Base-by-base conservation (phyloP, 345 rosid genomes). In the Pistacia vera region DNA sequence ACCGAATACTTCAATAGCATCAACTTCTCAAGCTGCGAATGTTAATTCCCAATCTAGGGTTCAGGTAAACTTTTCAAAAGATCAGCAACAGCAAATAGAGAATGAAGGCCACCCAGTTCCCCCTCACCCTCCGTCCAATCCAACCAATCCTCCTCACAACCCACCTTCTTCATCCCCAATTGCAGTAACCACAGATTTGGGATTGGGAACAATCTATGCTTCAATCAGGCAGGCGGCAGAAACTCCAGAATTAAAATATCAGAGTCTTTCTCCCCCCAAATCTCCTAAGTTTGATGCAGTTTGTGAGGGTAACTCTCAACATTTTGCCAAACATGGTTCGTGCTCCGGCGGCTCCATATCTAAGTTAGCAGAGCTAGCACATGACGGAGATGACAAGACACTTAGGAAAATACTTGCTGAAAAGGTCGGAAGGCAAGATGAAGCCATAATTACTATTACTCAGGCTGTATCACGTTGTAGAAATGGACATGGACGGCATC, bases 351-450 rank as follows among this genome's bases (percentile, higher is more conserved):
- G 18, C 18, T 6, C 18, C 5, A 18, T 54, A 69, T 64, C 66
- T 59, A 20, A 64, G 60, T 46, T 74, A 28, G 72, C 72, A 58
- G 87, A 72, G 68, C 85, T 71, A 5, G 72, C 68, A 8, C 56
- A 83, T 76, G 71, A 70, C 22, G 77, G 68, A 52, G 88, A 89
- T 77, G 85, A 76, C 83, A 88, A 89, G 85, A 78, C 85, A 56
- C 76, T 90, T 17, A 70, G 79, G 72, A 86, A 74, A 74, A 60
- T 60, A 80, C 90, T 93, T 49, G 46, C 84, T 63, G 83, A 86
- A 63, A 88, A 81, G 69, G 91, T 91, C 35, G 70, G 88, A 30
- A 88, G 86, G 82, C 98, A 93, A 81, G 84, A 82, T 8, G 93
- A 86, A 79, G 97, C 93, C 68, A 82, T 88, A 68, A 66, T 49